Percentiles rank a stretch among this genome's conserved stretches.
Evolutionary conservation across 768 basidiomycete genomes (phyloP).

Genomic region (Hebeloma cylindrosporum): DNA sequence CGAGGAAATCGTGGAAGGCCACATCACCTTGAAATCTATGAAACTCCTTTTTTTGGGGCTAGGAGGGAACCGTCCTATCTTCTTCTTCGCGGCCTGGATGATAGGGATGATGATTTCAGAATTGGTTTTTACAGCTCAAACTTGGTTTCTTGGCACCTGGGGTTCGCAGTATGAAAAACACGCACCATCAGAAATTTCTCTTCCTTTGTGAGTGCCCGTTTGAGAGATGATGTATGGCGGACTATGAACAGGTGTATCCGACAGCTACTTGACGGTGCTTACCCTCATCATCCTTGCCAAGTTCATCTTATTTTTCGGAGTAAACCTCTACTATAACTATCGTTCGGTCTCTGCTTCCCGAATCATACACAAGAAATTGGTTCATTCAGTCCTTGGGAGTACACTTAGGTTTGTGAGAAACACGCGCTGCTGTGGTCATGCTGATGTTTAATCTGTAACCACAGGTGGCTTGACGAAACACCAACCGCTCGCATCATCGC

Average conservation of each 20-base stretch:
- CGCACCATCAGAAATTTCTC: conserved; percentile 32
- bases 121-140: conserved; percentile 29
- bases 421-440: not conserved
- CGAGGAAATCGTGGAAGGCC: conserved; percentile 53
- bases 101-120: conserved; percentile 26
- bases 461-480: conserved; percentile 33
- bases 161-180: conserved; percentile 40
- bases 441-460: not conserved
- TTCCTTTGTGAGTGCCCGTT: conserved; percentile 17
- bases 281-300: conserved; percentile 9
- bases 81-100: conserved; percentile 33
- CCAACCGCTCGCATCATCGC: conserved; percentile 17
- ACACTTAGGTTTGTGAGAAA: conserved; percentile 13
- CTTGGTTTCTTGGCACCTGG: conserved; percentile 47
- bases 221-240: too few relatives aligned
- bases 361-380: conserved; percentile 8
- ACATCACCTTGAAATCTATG: conserved; percentile 27
- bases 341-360: conserved; percentile 38
- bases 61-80: conserved; percentile 31
- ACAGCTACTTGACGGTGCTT: conserved; percentile 41
- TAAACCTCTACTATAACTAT: conserved; percentile 6
- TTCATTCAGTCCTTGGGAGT: conserved; percentile 16
- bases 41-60: conserved; percentile 37
- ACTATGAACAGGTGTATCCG: too few relatives aligned
- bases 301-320: not conserved